These are phyloP conservation scores for Psilocybe subaeruginosa DNA, from an alignment of 768 basidiomycete species.

Conservation along the genomic window DNA sequence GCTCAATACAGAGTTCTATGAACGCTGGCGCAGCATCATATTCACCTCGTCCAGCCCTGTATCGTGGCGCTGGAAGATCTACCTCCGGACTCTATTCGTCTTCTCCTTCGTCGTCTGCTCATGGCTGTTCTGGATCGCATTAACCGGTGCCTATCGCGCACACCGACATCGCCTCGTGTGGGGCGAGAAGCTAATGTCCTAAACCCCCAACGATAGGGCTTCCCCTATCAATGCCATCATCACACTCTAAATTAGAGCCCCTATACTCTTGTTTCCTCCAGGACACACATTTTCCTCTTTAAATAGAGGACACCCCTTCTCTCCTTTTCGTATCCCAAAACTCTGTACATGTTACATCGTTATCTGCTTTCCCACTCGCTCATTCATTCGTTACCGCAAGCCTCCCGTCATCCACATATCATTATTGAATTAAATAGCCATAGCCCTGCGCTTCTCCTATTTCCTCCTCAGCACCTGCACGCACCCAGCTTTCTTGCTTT, in stretches of 20 bases:
- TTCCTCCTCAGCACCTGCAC: background rate
- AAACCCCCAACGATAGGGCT: conserved; percentile 4
- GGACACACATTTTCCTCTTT: background rate
- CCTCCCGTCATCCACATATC: background rate
- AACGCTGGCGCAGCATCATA: conserved; percentile 74
- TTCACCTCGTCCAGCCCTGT: conserved; percentile 77
- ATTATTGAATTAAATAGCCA: background rate
- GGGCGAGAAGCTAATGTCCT: conserved; percentile 81
- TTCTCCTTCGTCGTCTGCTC: conserved; percentile 59
- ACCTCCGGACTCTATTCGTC: conserved; percentile 64
- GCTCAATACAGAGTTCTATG: conserved; percentile 80
- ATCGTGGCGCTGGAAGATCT: conserved; percentile 67
- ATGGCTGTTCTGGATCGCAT: conserved; percentile 61
- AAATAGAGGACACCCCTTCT: background rate
- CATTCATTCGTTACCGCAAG: background rate
- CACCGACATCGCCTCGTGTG: conserved; percentile 77
- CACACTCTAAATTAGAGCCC: background rate
- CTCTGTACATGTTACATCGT: background rate
- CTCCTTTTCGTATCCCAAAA: background rate
- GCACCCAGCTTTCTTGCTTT: no score
- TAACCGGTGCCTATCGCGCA: conserved; percentile 71
- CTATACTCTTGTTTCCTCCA: background rate
- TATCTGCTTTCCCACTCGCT: background rate
- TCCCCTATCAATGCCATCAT: background rate
- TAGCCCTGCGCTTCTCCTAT: background rate